phyloP scores from a whole-genome alignment of 495 filamentous ascomycete genomes.

The Trichodelitschia bisporula region DNA sequence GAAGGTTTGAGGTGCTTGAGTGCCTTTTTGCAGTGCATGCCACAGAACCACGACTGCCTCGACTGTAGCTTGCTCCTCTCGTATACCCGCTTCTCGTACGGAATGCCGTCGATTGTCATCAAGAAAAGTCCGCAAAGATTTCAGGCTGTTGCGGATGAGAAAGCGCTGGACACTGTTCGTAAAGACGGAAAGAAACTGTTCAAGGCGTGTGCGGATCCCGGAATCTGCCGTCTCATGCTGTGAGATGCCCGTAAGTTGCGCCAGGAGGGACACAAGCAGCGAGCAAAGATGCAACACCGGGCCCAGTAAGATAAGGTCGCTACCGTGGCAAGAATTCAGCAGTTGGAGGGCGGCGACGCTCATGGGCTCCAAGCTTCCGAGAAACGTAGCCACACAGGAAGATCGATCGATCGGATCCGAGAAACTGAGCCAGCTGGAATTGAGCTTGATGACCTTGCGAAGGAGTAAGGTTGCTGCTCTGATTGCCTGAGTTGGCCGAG shows the following conservation, averaged over 20 bases:
- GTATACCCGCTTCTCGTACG: conserved; percentile 40
- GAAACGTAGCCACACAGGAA: conserved; percentile 3
- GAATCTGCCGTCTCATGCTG: neutral
- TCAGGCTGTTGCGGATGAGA: neutral
- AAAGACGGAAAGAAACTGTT: neutral
- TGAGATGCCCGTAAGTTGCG: neutral
- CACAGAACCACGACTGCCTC: conserved; percentile 44
- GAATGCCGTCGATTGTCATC: conserved; percentile 28
- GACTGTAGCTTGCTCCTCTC: conserved; percentile 25
- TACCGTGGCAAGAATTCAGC: neutral
- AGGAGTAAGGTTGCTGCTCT: neutral
- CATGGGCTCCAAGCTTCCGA: neutral
- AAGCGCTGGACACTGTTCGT: neutral
- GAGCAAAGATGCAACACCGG: neutral
- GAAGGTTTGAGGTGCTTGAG: conserved; percentile 23
- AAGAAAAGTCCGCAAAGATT: conserved; percentile 29
- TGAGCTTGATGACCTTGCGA: neutral
- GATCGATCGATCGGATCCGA: conserved; percentile 1
- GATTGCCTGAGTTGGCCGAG: neutral
- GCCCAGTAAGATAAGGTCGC: neutral
- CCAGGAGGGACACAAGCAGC: neutral
- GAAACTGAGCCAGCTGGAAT: conserved; percentile 1
- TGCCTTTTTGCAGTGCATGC: conserved; percentile 26
- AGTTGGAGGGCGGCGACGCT: neutral
- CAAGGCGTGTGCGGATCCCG: neutral